These are phyloP conservation scores for Camellia sinensis DNA, from an alignment of 148 eudicot species.

Conservation along the genomic window DNA sequence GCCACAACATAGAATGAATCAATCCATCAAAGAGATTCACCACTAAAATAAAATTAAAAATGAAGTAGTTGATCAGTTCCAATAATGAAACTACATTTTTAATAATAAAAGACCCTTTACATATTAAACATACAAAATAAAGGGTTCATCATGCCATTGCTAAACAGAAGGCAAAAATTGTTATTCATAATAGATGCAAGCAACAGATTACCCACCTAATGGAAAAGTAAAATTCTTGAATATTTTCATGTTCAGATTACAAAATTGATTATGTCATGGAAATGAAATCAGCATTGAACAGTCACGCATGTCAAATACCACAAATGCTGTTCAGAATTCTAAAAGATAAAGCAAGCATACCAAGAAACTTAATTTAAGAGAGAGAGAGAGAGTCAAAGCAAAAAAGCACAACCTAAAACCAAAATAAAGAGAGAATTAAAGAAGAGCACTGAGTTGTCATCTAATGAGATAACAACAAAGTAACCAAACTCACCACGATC, in stretches of 20 bases:
- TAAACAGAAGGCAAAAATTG: neutral
- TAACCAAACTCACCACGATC: neutral
- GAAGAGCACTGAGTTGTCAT: neutral
- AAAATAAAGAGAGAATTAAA: neutral
- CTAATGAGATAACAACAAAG: slow-evolving; percentile 2
- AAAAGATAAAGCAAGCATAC: neutral
- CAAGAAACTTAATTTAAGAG: neutral
- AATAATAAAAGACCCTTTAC: neutral
- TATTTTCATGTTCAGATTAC: slow-evolving; percentile 1
- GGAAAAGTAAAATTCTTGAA: neutral
- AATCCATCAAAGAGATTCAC: neutral
- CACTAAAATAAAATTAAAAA: neutral
- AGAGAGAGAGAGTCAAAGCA: neutral
- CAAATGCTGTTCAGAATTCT: neutral
- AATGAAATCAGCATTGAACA: neutral
- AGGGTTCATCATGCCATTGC: neutral
- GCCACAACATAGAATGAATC: neutral
- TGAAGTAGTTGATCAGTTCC: neutral
- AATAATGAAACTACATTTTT: neutral
- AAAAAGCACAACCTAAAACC: neutral
- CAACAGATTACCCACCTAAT: neutral
- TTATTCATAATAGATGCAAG: neutral
- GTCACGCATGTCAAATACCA: neutral
- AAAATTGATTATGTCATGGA: neutral
- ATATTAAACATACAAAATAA: neutral